phyloP scores from a whole-genome alignment of 306 rosid genomes.

The Dryas drummondii region DNA sequence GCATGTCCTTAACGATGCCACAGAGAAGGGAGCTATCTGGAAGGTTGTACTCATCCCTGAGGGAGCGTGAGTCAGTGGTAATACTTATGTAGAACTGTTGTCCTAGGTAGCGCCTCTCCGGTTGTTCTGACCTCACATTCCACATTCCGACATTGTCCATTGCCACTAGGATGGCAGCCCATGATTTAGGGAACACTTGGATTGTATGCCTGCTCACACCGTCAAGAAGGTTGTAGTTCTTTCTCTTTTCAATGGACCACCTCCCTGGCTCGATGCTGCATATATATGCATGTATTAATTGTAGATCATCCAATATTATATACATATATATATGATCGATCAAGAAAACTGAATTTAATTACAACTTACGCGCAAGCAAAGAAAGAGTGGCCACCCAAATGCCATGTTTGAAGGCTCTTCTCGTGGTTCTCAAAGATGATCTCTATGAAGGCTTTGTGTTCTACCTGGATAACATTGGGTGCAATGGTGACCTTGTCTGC shows the following conservation, averaged over 20 bases:
- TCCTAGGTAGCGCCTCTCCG: constrained; percentile 64
- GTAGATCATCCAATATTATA: not conserved
- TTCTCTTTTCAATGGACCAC: constrained; percentile 63
- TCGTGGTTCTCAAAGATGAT: constrained; percentile 80
- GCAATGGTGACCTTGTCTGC: not conserved
- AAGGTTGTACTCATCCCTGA: constrained; percentile 64
- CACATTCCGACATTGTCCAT: constrained; percentile 68
- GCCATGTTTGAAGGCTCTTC: constrained; percentile 66
- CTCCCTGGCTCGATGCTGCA: constrained; percentile 67
- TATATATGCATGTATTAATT: not conserved
- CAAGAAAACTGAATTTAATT: not conserved
- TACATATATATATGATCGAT: not conserved
- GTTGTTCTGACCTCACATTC: constrained; percentile 57
- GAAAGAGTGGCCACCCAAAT: constrained; percentile 64
- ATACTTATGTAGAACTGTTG: constrained; percentile 62
- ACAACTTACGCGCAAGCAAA: constrained; percentile 64
- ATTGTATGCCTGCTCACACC: constrained; percentile 72
- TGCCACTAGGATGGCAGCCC: constrained; percentile 58
- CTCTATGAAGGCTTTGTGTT: constrained; percentile 53
- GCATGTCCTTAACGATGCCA: constrained; percentile 42
- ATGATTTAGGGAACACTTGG: constrained; percentile 70
- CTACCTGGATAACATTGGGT: constrained; percentile 46
- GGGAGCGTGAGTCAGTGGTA: constrained; percentile 40
- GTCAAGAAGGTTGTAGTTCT: constrained; percentile 63
- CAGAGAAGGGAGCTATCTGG: constrained; percentile 41